Evolutionary conservation across 352 stramenopile genomes (phyloP).

Genomic region (Phytophthora pini): DNA sequence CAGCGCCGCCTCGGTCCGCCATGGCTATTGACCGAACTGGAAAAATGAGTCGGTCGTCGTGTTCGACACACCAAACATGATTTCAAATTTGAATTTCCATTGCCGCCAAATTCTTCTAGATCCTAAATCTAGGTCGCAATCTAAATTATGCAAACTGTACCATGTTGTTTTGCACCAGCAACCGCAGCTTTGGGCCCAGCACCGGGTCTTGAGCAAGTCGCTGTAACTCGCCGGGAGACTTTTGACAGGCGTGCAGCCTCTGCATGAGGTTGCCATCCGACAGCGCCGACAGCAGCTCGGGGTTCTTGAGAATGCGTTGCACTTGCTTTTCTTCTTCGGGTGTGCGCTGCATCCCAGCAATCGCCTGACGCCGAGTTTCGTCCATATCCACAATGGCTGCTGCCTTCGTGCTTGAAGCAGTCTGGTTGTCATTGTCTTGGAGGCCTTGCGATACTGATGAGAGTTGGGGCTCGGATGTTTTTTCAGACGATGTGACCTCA

Average conservation of each 20-base stretch:
- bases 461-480: slow-evolving; percentile 13
- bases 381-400: slow-evolving; percentile 71
- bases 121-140: neutral
- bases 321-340: slow-evolving; percentile 74
- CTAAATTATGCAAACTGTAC: slow-evolving; percentile 48
- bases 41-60: slow-evolving; percentile 1
- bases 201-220: slow-evolving; percentile 47
- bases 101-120: neutral
- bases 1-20: slow-evolving; percentile 10
- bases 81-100: no score
- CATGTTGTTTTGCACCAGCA: slow-evolving; percentile 65
- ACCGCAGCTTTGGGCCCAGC: slow-evolving; percentile 56
- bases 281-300: slow-evolving; percentile 65
- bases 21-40: slow-evolving; percentile 8
- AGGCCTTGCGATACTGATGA: slow-evolving; percentile 1
- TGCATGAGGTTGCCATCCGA: slow-evolving; percentile 68
- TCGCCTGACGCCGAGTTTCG: slow-evolving; percentile 53
- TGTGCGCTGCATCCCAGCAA: slow-evolving; percentile 62
- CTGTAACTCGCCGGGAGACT: slow-evolving; percentile 50
- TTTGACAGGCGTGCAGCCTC: slow-evolving; percentile 50
- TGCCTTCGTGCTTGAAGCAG: slow-evolving; percentile 1
- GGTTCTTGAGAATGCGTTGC: slow-evolving; percentile 68
- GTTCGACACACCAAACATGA: neutral
- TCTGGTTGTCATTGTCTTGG: neutral
- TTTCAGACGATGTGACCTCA: slow-evolving; percentile 30